Evolutionary conservation across 2,329 filamentous ascomycete genomes (phyloP), one percentile per base, ranked within the genome.

Genomic region (Cladosporium sp.): DNA sequence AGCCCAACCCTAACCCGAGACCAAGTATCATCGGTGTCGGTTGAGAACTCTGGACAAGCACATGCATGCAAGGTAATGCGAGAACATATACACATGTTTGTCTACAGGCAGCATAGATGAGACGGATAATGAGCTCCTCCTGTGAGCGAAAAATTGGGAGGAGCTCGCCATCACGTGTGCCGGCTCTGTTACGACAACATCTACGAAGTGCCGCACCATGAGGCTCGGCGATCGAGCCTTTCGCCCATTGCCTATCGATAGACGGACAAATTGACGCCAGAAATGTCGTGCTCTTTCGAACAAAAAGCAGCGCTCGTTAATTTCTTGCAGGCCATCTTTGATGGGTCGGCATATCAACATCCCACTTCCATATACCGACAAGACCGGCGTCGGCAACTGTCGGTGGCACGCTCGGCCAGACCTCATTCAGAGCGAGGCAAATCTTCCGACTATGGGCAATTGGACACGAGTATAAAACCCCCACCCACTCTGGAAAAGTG

Each of bases 361-460:
- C 35, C 57, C 23, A 23, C 26, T 21, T 40, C 11, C n/a, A 40
- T 23, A 12, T 63, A 63, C 50, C 21, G 49, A 63, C 33, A 31
- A 37, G 5, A 44, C 61, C 50, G 12, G 14, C n/a, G 33, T 63
- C 61, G 61, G 61, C 61, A 29, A 44, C 61, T 55, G 56, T 59
- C 56, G 56, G 56, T 59, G 56, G 33, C 56, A 29, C 23, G 60
- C 60, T 63, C 61, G 61, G 61, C 61, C 50, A 56, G 50, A 63
- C 61, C 50, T 63, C 61, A 63, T 26, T 46, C 31, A 53, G 31
- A 63, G 44, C 61, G 61, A 55, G 49, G 50, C 50, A 63, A 63
- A 63, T 63, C 61, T 63, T 63, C 61, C 61, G 61, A 63, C 37
- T 31, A 62, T 23, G 50, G 59, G 26, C 40, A 28, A 31, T 31